Percentiles rank a stretch among this genome's conserved stretches.
Conservation (phyloP, 2,329 filamentous ascomycete genomes). For the Penicillium sp. region DNA sequence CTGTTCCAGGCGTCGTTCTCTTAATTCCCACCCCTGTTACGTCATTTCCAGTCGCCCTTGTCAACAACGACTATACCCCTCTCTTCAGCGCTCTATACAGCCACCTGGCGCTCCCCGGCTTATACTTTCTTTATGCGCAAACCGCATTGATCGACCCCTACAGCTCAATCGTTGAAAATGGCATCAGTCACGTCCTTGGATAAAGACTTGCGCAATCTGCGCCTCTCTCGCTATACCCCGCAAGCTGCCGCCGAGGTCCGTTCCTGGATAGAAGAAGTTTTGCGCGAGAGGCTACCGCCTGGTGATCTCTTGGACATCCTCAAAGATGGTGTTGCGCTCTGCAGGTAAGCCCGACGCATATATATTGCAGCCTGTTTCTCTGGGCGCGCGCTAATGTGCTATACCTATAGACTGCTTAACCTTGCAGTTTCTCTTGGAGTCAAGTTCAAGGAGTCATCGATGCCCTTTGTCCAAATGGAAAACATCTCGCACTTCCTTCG, state of each 20-base stretch:
- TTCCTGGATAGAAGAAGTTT: conserved; percentile 80
- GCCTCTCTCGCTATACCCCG: conserved; percentile 90
- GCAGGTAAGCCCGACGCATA: conserved; percentile 66
- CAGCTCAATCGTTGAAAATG: conserved; percentile 59
- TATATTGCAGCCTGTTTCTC: too few relatives aligned
- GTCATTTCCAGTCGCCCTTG: conserved; percentile 10
- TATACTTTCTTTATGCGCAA: conserved; percentile 12
- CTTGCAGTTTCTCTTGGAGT: conserved; percentile 76
- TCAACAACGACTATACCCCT: conserved; percentile 15
- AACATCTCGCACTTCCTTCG: conserved; percentile 96
- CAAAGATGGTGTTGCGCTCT: conserved; percentile 89
- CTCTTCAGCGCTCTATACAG: background rate
- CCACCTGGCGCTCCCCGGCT: conserved; percentile 1
- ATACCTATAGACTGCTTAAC: conserved; percentile 72
- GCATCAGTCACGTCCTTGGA: conserved; percentile 92
- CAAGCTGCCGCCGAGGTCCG: conserved; percentile 84
- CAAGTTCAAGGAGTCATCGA: conserved; percentile 87
- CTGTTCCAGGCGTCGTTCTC: background rate
- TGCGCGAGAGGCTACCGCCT: conserved; percentile 73
- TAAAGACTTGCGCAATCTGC: conserved; percentile 92
- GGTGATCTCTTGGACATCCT: conserved; percentile 82
- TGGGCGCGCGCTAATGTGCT: conserved; percentile 1
- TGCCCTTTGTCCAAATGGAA: conserved; percentile 99
- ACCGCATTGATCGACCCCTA: conserved; percentile 1
- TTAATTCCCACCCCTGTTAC: conserved; percentile 9